A percentile compares a stretch with the other conserved stretches of the same genome.
Conservation (phyloP, 805 yeast genomes). For the Saturnispora hagleri region DNA sequence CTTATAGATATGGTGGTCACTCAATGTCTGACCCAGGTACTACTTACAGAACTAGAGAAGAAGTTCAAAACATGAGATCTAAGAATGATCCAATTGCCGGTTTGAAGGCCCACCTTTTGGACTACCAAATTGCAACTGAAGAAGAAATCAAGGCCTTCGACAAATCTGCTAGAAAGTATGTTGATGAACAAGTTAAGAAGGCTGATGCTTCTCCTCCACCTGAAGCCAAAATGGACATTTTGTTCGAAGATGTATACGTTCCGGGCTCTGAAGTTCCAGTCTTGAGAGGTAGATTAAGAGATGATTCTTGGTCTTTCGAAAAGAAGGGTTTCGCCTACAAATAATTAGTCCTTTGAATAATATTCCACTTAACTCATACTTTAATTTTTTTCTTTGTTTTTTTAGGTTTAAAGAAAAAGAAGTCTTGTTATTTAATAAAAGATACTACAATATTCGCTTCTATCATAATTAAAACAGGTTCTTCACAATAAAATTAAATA, state of each 20-base stretch:
- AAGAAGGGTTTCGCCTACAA: conserved; percentile 33
- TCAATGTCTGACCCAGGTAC: conserved; percentile 99
- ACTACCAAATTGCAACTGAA: conserved; percentile 80
- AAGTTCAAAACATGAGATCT: conserved; percentile 98
- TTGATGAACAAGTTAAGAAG: conserved; percentile 86
- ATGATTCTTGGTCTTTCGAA: conserved; percentile 70
- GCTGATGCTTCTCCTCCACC: conserved; percentile 95
- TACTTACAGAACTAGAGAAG: conserved; percentile 99
- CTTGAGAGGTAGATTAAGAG: conserved; percentile 93
- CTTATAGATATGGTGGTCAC: conserved; percentile 99
- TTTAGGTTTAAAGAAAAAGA: background rate
- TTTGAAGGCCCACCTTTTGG: conserved; percentile 77
- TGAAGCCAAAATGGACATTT: conserved; percentile 86
- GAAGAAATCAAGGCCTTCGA: conserved; percentile 91
- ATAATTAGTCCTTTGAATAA: conserved; percentile 13
- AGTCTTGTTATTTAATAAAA: background rate
- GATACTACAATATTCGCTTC: background rate
- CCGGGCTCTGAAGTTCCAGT: conserved; percentile 89
- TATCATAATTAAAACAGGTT: background rate
- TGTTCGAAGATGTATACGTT: conserved; percentile 94
- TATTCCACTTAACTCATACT: background rate
- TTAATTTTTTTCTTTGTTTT: background rate
- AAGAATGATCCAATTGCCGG: conserved; percentile 97
- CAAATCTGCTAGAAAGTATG: conserved; percentile 92
- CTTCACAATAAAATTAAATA: background rate